A percentile compares a stretch with the other conserved stretches of the same genome.
Evolutionary conservation across 257 asterid species (phyloP).

Genomic region (Nyctanthes arbortristis): DNA sequence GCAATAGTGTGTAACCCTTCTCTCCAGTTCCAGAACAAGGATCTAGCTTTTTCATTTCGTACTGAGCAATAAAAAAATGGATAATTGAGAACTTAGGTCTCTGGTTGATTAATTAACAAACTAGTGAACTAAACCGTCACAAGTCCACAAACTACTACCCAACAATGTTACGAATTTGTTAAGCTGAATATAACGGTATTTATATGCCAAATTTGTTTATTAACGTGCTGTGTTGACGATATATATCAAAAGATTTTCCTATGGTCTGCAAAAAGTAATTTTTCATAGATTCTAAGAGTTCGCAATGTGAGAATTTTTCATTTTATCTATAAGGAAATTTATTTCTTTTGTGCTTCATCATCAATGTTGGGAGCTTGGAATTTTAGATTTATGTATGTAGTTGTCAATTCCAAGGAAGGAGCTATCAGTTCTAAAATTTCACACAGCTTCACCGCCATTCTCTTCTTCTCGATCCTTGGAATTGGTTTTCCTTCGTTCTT

Average conservation of each 20-base stretch:
- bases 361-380: too few species aligned
- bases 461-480: too few species aligned
- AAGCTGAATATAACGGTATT: not conserved
- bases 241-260: not conserved
- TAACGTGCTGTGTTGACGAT: not conserved
- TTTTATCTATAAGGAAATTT: too few species aligned
- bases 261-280: too few species aligned
- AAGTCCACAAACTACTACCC: too few species aligned
- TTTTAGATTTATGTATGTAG: not conserved
- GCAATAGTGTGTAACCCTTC: not conserved
- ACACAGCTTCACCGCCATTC: too few species aligned
- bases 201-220: not conserved
- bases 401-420: too few species aligned
- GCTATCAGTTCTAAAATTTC: too few species aligned
- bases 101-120: not conserved
- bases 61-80: not conserved
- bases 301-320: not conserved
- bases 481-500: not conserved
- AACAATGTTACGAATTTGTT: not conserved
- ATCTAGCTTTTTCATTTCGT: constrained; percentile 1
- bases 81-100: not conserved
- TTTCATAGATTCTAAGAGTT: too few species aligned
- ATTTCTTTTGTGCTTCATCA: too few species aligned
- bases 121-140: not conserved
- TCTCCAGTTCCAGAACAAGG: not conserved